Evolutionary conservation across 306 rosid species (phyloP).

Genomic region (Acacia confusa): DNA sequence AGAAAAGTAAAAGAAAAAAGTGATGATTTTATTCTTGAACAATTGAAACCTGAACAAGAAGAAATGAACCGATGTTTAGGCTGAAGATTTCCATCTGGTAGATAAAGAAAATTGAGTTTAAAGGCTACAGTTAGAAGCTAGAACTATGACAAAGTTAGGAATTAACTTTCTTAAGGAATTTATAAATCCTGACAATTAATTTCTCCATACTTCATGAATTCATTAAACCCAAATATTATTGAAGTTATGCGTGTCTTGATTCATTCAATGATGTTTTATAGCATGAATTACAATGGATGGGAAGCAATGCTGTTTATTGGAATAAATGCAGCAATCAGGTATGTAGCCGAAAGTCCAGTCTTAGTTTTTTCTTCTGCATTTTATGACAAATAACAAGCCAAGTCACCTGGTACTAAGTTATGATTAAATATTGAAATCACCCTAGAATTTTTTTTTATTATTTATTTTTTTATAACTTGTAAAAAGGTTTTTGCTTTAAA

Average conservation of each 20-base stretch:
- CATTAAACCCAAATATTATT: not conserved
- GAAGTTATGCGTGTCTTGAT: conserved; percentile 16
- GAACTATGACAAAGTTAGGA: not conserved
- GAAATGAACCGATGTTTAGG: not conserved
- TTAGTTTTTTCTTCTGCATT: not conserved
- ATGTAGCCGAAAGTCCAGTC: conserved; percentile 20
- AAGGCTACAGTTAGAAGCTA: not conserved
- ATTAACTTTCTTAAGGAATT: not conserved
- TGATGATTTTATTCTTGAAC: not conserved
- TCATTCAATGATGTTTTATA: conserved; percentile 36
- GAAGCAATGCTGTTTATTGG: conserved; percentile 89
- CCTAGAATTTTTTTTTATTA: not conserved
- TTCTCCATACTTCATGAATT: not conserved
- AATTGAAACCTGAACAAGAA: not conserved
- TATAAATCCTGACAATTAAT: not conserved
- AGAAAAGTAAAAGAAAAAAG: not conserved
- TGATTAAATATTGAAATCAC: not conserved
- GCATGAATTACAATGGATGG: conserved; percentile 77
- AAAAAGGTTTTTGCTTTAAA: too few relatives aligned
- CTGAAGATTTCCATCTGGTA: not conserved
- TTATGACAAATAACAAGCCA: not conserved
- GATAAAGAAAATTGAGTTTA: not conserved
- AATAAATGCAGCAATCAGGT: conserved; percentile 89
- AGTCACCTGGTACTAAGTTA: not conserved
- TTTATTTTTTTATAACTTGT: not conserved